A percentile compares a stretch with the other conserved stretches of the same genome.
Conservation (phyloP, 2,329 filamentous ascomycete species). For the Sclerotinia minor region DNA sequence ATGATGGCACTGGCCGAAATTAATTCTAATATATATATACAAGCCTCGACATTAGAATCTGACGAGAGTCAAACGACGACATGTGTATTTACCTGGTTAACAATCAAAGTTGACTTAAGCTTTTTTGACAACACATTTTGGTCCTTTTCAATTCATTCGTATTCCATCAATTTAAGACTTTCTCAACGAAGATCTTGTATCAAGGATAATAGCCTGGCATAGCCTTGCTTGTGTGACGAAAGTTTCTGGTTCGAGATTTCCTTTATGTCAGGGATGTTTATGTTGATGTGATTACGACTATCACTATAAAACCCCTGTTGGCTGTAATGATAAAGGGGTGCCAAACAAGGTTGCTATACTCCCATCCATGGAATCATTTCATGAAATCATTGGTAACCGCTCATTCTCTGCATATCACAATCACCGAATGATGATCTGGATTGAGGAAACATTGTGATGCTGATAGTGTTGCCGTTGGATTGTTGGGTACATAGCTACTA, state of each 20-base stretch:
- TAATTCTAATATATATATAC: not conserved
- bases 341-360: not conserved
- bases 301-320: not conserved
- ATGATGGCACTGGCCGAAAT: not conserved
- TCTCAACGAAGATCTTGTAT: constrained; percentile 6
- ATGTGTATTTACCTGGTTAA: not conserved
- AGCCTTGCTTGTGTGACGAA: constrained; percentile 6
- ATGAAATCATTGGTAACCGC: not conserved
- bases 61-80: not conserved
- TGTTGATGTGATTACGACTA: constrained; percentile 6
- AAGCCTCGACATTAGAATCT: constrained; percentile 9
- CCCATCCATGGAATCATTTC: not conserved
- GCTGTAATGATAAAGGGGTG: not conserved
- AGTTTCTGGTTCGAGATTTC: constrained; percentile 12
- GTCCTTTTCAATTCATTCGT: not conserved
- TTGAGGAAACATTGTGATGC: not conserved
- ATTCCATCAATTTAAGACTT: not conserved
- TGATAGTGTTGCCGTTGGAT: not conserved
- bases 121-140: not conserved
- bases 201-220: not conserved
- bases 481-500: not conserved
- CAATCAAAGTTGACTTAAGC: not conserved
- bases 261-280: constrained; percentile 1
- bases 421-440: constrained; percentile 1
- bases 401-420: constrained; percentile 14